phyloP scores from a whole-genome alignment of 805 yeast genomes.

The Maudiozyma turicensis region DNA sequence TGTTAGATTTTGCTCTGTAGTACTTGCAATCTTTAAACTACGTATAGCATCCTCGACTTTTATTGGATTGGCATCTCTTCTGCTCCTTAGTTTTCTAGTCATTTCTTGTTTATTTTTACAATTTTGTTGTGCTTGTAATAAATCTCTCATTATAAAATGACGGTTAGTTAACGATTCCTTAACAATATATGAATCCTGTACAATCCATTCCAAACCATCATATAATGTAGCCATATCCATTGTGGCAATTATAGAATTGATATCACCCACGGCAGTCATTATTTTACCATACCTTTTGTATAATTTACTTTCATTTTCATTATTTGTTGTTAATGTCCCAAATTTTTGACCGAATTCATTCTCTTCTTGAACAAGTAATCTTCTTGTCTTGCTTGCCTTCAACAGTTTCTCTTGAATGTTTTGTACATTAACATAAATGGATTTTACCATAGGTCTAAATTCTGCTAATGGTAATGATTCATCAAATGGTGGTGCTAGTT shows the following conservation, averaged over 20 bases:
- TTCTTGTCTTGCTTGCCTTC: conserved; percentile 37
- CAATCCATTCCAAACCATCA: conserved; percentile 57
- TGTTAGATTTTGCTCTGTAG: conserved; percentile 65
- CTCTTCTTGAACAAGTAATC: conserved; percentile 45
- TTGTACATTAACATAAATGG: conserved; percentile 50
- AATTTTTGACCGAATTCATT: conserved; percentile 39
- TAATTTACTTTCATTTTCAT: conserved; percentile 32
- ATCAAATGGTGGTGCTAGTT: conserved; percentile 85
- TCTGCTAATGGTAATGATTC: conserved; percentile 71
- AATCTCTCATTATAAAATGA: conserved; percentile 85
- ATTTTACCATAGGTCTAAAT: conserved; percentile 79
- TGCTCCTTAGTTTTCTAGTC: conserved; percentile 62
- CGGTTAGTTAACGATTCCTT: conserved; percentile 91
- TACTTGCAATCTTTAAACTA: conserved; percentile 67
- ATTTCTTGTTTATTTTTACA: conserved; percentile 61
- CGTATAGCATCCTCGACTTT: conserved; percentile 86
- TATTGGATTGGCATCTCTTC: conserved; percentile 69
- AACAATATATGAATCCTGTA: conserved; percentile 71
- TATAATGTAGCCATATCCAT: conserved; percentile 66
- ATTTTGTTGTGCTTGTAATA: conserved; percentile 64
- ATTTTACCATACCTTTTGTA: conserved; percentile 74
- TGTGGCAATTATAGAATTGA: conserved; percentile 60
- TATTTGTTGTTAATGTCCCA: conserved; percentile 9
- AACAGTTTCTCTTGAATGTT: conserved; percentile 49
- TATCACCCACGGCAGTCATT: conserved; percentile 61